Base-by-base conservation (phyloP, 495 filamentous ascomycete genomes). In the Talaromyces wortmannii region DNA sequence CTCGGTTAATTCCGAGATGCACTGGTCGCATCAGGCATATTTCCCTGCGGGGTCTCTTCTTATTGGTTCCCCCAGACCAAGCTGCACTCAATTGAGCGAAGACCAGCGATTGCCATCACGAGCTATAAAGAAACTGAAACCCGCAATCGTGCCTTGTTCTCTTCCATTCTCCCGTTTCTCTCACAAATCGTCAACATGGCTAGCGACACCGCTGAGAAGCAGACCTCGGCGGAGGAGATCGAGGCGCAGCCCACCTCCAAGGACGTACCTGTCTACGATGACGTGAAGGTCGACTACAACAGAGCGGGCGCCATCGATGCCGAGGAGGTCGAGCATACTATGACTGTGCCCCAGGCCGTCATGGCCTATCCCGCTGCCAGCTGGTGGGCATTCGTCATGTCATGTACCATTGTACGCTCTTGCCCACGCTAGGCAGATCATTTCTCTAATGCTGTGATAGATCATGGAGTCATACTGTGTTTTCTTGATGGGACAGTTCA, bases 301-400 rank as follows among this genome's bases (percentile, higher is more conserved):
- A 69, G 72, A 63, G 57, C 67, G 31, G 76, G 63, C 53, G 74
- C 74, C 50, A 69, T 77, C 63, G 67, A 72, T 40, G 74, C 72
- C 45, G 74, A 77, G 63, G 67, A 68, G 50, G 50, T 55, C 13
- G 74, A 77, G 58, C 74, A 75, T 64, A 63, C 65, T 32, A 76
- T 78, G 75, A 70, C 65, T 50, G 74, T 78, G 57, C 57, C 74
- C n/a, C 47, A 78, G 63, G 73, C 74, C 61, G 69, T 78, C 52
- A 64, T 62, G 57, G 67, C 68, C 48, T 77, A 80, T 61, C 74
- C 74, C 48, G 67, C 69, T 63, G 76, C 76, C 52, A 66, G 61
- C 45, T 74, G 67, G 51, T 78, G 76, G 77, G 76, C 77, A 47
- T 78, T 80, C 54, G 59, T 80, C 62, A 76, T 79, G 69, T 79